Conservation (phyloP, 176 grass and related monocot genomes). For the Paspalum vaginatum region DNA sequence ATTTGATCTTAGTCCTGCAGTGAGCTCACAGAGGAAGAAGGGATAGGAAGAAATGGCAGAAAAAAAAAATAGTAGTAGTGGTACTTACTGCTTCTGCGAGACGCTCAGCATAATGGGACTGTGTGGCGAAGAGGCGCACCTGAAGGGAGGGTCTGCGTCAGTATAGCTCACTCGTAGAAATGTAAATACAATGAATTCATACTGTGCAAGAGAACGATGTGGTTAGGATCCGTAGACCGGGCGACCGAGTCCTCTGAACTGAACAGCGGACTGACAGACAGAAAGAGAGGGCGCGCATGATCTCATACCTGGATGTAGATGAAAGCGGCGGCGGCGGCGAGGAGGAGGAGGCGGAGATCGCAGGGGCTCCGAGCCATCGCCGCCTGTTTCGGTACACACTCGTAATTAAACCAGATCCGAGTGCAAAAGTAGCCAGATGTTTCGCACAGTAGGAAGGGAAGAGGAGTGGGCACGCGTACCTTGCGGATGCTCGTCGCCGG, state of each 20-base stretch:
- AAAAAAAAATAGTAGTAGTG: background rate
- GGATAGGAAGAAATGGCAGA: background rate
- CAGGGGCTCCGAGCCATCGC: slow-evolving; percentile 62
- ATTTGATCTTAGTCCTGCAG: background rate
- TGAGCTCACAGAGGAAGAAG: background rate
- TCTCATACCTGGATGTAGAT: slow-evolving; percentile 88
- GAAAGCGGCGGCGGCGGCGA: slow-evolving; percentile 62
- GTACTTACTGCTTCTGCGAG: slow-evolving; percentile 66
- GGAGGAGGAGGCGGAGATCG: slow-evolving; percentile 71
- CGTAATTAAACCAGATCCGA: too few relatives aligned
- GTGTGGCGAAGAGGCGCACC: slow-evolving; percentile 80
- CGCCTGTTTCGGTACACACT: background rate
- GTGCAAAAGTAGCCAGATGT: too few relatives aligned
- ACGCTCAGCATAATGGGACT: slow-evolving; percentile 80
- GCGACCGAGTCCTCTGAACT: background rate
- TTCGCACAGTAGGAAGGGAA: too few relatives aligned
- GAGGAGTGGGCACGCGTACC: too few relatives aligned
- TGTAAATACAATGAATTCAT: background rate
- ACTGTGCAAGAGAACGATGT: background rate
- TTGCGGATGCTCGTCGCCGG: too few relatives aligned
- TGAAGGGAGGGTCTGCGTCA: slow-evolving; percentile 29
- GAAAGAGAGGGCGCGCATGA: background rate
- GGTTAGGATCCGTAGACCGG: slow-evolving; percentile 6
- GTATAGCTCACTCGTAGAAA: background rate
- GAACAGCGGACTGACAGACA: background rate